Evolutionary conservation across 1,284 basidiomycete species (phyloP).

Genomic region (Golubevia sp.): DNA sequence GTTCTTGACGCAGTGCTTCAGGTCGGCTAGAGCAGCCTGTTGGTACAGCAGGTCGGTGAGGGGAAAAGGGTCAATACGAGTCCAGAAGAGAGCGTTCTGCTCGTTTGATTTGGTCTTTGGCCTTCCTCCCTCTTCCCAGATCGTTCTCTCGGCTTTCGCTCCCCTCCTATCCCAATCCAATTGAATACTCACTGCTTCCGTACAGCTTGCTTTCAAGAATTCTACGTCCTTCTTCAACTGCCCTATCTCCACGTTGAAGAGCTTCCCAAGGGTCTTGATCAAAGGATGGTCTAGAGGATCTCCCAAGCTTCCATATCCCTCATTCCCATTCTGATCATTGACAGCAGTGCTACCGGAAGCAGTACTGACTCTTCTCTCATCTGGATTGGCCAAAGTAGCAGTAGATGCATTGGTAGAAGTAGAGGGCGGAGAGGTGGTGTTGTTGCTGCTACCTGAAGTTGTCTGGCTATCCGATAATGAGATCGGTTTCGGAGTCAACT

Average conservation of each 20-base stretch:
- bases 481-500: slow-evolving; percentile 64
- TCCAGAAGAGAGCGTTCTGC: too few relatives aligned
- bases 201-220: slow-evolving; percentile 72
- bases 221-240: slow-evolving; percentile 78
- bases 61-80: too few relatives aligned
- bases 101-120: too few relatives aligned
- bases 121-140: too few relatives aligned
- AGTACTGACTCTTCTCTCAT: neutral
- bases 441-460: slow-evolving; percentile 4
- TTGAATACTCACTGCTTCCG: slow-evolving; percentile 74
- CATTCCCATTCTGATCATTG: too few relatives aligned
- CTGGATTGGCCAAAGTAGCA: too few relatives aligned
- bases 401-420: neutral
- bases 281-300: slow-evolving; percentile 16
- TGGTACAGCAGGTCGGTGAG: too few relatives aligned
- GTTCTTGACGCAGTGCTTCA: slow-evolving; percentile 84
- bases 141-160: too few relatives aligned
- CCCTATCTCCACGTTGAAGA: slow-evolving; percentile 76
- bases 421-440: neutral
- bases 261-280: slow-evolving; percentile 68
- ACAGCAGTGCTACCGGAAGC: too few relatives aligned
- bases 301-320: too few relatives aligned
- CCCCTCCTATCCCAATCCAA: too few relatives aligned
- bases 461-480: slow-evolving; percentile 1
- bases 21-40: slow-evolving; percentile 46